Percentiles rank a stretch among this genome's conserved stretches.
Conservation (phyloP, 257 asterid species). For the Dorcoceras hygrometricum region DNA sequence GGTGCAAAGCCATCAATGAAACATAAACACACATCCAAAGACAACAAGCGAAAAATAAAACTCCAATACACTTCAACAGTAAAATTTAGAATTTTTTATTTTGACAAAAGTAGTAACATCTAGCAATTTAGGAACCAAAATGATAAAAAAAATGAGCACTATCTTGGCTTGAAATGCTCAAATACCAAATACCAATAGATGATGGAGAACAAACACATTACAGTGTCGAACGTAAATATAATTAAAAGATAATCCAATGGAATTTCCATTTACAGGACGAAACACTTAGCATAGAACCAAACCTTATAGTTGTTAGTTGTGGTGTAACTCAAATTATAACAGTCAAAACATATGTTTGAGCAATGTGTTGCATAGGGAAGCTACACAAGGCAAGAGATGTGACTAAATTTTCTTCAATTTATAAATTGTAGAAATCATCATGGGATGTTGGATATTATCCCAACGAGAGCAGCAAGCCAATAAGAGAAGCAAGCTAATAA, state of each 20-base stretch:
- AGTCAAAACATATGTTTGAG: too few relatives aligned
- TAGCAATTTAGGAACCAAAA: background rate
- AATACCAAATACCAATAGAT: background rate
- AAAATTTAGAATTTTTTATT: too few relatives aligned
- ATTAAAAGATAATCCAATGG: background rate
- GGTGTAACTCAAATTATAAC: background rate
- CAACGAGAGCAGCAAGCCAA: background rate
- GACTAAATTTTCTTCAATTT: background rate
- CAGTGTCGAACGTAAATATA: background rate
- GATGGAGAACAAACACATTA: too few relatives aligned
- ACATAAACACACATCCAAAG: background rate
- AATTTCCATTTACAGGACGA: too few relatives aligned
- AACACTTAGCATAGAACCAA: too few relatives aligned
- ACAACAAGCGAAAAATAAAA: background rate
- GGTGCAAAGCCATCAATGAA: background rate
- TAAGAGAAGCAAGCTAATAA: background rate
- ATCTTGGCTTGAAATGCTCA: background rate
- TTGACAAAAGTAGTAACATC: too few relatives aligned
- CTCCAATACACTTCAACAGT: background rate
- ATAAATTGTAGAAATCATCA: background rate
- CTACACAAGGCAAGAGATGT: background rate
- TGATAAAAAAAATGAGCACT: background rate
- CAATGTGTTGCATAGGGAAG: background rate
- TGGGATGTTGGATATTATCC: background rate
- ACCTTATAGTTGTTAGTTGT: background rate